These are phyloP conservation scores for Sungouiozyma intestinalis DNA, from an alignment of 805 yeast species.

Conservation along the genomic window DNA sequence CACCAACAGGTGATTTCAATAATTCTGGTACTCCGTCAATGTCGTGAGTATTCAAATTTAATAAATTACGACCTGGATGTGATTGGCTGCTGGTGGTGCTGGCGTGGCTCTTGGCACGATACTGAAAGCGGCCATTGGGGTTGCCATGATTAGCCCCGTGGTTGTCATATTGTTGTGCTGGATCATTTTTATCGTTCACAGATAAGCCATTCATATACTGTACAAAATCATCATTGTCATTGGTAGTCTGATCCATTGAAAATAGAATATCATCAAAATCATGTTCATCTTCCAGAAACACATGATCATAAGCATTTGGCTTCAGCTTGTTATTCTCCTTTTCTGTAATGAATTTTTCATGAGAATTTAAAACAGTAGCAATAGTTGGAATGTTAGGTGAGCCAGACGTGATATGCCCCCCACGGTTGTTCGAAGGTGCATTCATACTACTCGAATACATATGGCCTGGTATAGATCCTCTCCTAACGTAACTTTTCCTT, in stretches of 20 bases:
- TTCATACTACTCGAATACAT: conserved; percentile 42
- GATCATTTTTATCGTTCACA: conserved; percentile 7
- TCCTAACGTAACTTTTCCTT: conserved; percentile 7
- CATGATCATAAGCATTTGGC: conserved; percentile 1
- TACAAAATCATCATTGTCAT: conserved; percentile 17
- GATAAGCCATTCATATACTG: conserved; percentile 20
- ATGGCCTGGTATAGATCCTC: conserved; percentile 5
- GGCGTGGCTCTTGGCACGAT: conserved; percentile 1
- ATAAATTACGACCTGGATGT: not conserved
- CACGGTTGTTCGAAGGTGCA: conserved; percentile 60
- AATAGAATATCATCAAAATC: conserved; percentile 28
- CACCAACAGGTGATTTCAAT: conserved; percentile 20
- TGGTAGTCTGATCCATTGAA: conserved; percentile 26
- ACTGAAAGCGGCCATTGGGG: not conserved
- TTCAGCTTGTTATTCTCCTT: not conserved
- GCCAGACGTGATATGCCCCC: conserved; percentile 7
- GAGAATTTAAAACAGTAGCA: conserved; percentile 23
- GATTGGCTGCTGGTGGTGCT: not conserved
- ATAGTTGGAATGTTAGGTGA: conserved; percentile 17
- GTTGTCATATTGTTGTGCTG: conserved; percentile 9
- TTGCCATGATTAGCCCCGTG: not conserved
- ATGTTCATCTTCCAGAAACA: conserved; percentile 10
- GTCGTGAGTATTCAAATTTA: not conserved
- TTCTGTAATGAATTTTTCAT: conserved; percentile 4
- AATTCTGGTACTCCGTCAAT: conserved; percentile 22